Base-by-base conservation (phyloP, 2,329 filamentous ascomycete genomes). In the Torrubiella hemipterigena region DNA sequence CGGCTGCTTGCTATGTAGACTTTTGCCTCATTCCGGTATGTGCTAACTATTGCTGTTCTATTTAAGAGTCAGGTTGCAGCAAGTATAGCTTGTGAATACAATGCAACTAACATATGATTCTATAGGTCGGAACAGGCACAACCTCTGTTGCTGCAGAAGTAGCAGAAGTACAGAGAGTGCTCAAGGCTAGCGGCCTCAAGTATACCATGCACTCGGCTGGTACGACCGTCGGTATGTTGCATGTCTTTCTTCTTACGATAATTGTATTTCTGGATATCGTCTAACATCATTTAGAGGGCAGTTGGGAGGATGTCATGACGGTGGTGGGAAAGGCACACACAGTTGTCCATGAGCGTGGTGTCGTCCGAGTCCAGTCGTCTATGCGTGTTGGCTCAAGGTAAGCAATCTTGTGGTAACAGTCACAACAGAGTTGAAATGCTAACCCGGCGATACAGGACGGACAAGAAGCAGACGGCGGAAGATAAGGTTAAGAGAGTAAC, bases 181-280 rank as follows among this genome's bases (percentile, higher is more conserved):
- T 98, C 46, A 76, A 81, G 55, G 75, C 73, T 32, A 91, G 81
- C 44, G 85, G 85, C 3, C 55, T 96, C 39, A 77, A 74, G 41
- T 89, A 87, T 52, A 77, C 71, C 28, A 91, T 96, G 84, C 89
- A 96, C 58, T 87, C 83, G 17, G 87, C 86, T 3, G 91, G 89
- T 10, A 95, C 89, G 0, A 96, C 89, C 0, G 72, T 96, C 33
- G 86, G 85, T 91, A 63, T 36, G 77, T 63, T 14, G 11, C 33
- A 38, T 42, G 38, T 41, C 17, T 19, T 18, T 33, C 23, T 27
- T 33, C 18, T 29, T 22, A 22, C 25, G n/a, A 17, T 19, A 7
- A 16, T 11, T 32, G 15, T 25, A 29, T 11, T 14, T 10, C 12
- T 23, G 8, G 31, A 5, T 34, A 22, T 19, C 29, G 20, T 21